These are phyloP conservation scores for Apiospora koreana DNA, from an alignment of 2,329 filamentous ascomycete species.

Conservation along the genomic window DNA sequence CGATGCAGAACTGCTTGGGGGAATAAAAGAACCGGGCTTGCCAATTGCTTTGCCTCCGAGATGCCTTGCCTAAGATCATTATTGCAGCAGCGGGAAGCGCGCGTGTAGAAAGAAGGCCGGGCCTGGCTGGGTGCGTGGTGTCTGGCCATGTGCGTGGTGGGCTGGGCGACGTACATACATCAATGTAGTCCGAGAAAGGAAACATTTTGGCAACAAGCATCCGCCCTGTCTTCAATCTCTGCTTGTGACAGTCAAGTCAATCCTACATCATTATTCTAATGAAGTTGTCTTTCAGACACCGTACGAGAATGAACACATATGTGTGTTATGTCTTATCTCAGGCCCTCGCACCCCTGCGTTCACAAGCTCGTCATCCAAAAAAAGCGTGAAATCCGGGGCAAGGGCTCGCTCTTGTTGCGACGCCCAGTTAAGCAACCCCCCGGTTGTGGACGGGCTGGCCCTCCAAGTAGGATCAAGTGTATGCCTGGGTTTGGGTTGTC, in stretches of 20 bases:
- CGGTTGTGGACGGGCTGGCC: not conserved
- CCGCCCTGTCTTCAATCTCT: not conserved
- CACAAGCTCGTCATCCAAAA: constrained; percentile 4
- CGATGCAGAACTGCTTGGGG: not conserved
- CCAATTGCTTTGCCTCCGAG: not conserved
- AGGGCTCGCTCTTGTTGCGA: not conserved
- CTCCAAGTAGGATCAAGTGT: not conserved
- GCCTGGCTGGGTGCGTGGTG: not conserved
- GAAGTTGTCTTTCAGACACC: not conserved
- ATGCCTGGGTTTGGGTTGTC: not conserved
- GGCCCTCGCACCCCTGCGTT: not conserved
- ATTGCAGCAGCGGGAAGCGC: constrained; percentile 2
- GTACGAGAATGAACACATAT: not conserved
- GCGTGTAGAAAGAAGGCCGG: not conserved
- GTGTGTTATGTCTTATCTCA: constrained; percentile 9
- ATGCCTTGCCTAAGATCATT: not conserved
- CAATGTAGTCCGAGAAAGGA: not conserved
- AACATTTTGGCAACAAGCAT: not conserved
- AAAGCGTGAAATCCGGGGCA: constrained; percentile 7
- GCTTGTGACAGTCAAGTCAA: constrained; percentile 1
- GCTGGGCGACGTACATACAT: not conserved
- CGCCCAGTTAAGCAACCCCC: not conserved
- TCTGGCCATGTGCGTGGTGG: not conserved
- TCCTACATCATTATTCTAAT: not conserved
- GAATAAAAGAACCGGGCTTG: not conserved